These are phyloP conservation scores for Sporisorium sorghi DNA, from an alignment of 1,284 basidiomycete genomes.

Conservation along the genomic window DNA sequence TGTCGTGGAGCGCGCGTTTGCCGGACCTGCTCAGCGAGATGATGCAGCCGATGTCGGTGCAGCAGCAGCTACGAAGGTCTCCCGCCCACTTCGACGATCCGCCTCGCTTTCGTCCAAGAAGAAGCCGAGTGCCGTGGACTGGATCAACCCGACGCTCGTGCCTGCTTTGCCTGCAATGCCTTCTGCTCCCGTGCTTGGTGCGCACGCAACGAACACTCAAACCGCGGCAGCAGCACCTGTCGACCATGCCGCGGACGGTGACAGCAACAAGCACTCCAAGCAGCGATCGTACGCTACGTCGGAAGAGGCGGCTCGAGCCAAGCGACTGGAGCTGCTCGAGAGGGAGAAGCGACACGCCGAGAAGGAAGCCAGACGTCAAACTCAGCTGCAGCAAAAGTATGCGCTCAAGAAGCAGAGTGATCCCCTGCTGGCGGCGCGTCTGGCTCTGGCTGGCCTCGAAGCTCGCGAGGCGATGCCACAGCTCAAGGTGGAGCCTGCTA, in stretches of 20 bases:
- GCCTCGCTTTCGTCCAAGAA: constrained; percentile 16
- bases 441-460: constrained; percentile 49
- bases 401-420: constrained; percentile 56
- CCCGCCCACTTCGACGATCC: constrained; percentile 17
- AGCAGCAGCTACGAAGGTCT: constrained; percentile 2
- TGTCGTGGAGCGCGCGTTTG: constrained; percentile 17
- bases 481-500: not conserved
- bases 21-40: not conserved
- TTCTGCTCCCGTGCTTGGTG: not conserved
- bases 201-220: not conserved
- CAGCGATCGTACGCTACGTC: constrained; percentile 43
- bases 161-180: constrained; percentile 5
- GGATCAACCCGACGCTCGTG: constrained; percentile 17
- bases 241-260: not conserved
- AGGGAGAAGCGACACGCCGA: constrained; percentile 34
- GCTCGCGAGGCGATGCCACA: constrained; percentile 18
- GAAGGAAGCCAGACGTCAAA: constrained; percentile 41
- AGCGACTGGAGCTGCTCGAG: constrained; percentile 36
- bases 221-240: not conserved
- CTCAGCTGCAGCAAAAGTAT: constrained; percentile 43
- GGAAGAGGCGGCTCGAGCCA: constrained; percentile 54
- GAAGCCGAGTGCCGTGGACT: constrained; percentile 5
- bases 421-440: constrained; percentile 50
- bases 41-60: too few relatives aligned
- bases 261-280: constrained; percentile 19